phyloP scores from a whole-genome alignment of 768 basidiomycete species.

The Porpolomopsis calyptriformis region DNA sequence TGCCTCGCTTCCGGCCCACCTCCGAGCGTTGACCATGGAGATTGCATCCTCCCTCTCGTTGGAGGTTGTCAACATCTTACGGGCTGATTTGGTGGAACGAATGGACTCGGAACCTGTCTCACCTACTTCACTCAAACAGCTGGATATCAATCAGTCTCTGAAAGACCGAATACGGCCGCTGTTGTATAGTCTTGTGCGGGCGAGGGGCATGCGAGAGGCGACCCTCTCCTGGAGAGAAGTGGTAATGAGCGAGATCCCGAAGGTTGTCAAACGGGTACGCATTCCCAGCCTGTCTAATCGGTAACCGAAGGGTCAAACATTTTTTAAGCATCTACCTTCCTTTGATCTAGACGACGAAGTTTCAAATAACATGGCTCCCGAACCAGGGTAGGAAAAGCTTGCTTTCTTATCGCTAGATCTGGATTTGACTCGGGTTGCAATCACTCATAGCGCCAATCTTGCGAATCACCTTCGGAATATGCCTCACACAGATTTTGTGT shows the following conservation, averaged over 20 bases:
- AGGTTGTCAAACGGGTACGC: conserved; percentile 50
- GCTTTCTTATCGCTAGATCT: conserved; percentile 3
- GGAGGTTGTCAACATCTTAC: conserved; percentile 66
- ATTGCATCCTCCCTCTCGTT: conserved; percentile 68
- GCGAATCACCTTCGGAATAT: conserved; percentile 52
- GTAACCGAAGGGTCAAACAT: neutral
- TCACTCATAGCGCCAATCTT: conserved; percentile 30
- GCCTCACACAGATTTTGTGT: conserved; percentile 58
- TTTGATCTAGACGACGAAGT: conserved; percentile 40
- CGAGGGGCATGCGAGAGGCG: conserved; percentile 60
- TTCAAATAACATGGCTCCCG: neutral
- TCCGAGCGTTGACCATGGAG: conserved; percentile 61
- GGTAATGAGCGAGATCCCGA: conserved; percentile 49
- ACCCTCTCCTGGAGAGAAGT: conserved; percentile 60
- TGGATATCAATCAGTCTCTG: conserved; percentile 33
- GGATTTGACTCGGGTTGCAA: neutral
- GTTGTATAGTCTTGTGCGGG: conserved; percentile 66
- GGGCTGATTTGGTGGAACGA: conserved; percentile 52
- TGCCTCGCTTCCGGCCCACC: conserved; percentile 59
- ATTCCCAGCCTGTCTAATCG: neutral
- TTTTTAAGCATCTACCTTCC: conserved; percentile 27
- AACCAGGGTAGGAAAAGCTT: neutral
- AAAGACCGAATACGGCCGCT: conserved; percentile 61
- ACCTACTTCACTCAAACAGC: conserved; percentile 9
- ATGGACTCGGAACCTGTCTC: conserved; percentile 21